Conservation (phyloP, 2,329 filamentous ascomycete genomes). For the Pezicula neosporulosa region DNA sequence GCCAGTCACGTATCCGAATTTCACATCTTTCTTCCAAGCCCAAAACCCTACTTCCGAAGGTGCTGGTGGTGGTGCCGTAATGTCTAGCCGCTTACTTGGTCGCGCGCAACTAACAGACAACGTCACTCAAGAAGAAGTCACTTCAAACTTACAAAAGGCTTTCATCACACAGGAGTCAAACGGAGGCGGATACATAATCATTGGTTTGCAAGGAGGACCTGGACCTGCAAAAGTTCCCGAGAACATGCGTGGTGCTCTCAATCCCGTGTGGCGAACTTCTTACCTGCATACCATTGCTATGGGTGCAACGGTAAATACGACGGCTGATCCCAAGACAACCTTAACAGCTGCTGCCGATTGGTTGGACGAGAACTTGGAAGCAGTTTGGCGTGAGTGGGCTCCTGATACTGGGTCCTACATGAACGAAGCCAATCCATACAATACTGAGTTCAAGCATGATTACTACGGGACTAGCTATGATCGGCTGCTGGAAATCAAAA, state of each 20-base stretch:
- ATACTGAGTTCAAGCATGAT: conserved; percentile 35
- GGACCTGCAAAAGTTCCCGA: conserved; percentile 3
- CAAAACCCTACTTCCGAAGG: background rate
- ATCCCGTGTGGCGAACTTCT: conserved; percentile 6
- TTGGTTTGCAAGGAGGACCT: conserved; percentile 5
- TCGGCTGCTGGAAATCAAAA: conserved; percentile 9
- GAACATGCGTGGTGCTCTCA: conserved; percentile 2
- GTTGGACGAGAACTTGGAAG: conserved; percentile 25
- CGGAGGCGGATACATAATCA: conserved; percentile 25
- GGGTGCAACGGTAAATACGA: background rate
- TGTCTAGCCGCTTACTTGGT: conserved; percentile 32
- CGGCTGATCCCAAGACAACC: background rate
- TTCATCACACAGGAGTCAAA: conserved; percentile 26
- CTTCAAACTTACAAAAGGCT: conserved; percentile 17
- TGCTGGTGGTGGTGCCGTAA: background rate
- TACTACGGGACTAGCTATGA: conserved; percentile 35
- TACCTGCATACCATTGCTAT: conserved; percentile 6
- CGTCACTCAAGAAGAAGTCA: conserved; percentile 27
- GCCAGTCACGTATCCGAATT: background rate
- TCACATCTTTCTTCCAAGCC: background rate
- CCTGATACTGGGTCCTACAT: conserved; percentile 40
- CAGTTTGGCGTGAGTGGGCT: background rate
- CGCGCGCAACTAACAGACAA: conserved; percentile 28
- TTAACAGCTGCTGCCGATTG: conserved; percentile 10
- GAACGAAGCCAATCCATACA: conserved; percentile 45